Evolutionary conservation across 2,329 filamentous ascomycete species (phyloP).

Genomic region (Fusarium verrucosum): DNA sequence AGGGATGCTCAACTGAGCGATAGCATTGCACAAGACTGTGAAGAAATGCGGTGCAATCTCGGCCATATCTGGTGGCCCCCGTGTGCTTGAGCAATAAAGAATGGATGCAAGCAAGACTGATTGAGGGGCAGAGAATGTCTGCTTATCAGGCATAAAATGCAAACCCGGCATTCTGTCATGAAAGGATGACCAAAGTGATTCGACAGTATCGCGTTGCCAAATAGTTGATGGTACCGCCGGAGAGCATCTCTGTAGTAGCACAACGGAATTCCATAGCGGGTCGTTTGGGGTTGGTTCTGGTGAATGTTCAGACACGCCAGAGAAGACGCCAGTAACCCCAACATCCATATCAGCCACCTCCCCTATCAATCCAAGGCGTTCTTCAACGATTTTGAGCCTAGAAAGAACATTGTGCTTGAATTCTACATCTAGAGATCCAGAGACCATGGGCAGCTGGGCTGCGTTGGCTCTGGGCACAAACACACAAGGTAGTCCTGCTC

Average conservation of each 20-base stretch:
- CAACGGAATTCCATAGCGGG: slow-evolving; percentile 5
- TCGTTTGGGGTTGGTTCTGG: background rate
- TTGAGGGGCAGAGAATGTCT: slow-evolving; percentile 4
- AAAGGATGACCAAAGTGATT: slow-evolving; percentile 12
- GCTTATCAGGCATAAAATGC: slow-evolving; percentile 15
- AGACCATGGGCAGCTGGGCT: slow-evolving; percentile 1
- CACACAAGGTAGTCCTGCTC: slow-evolving; percentile 10
- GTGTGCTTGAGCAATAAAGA: slow-evolving; percentile 2
- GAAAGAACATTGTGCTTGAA: slow-evolving; percentile 11
- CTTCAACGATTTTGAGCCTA: background rate
- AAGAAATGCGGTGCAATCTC: slow-evolving; percentile 8
- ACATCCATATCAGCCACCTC: background rate
- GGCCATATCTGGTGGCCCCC: background rate
- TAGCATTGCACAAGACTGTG: background rate
- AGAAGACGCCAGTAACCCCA: background rate
- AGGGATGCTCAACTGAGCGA: slow-evolving; percentile 11
- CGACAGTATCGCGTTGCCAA: slow-evolving; percentile 9
- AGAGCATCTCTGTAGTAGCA: background rate
- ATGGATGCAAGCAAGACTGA: slow-evolving; percentile 7
- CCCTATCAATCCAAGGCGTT: background rate
- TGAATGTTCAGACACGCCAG: background rate
- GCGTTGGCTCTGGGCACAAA: slow-evolving; percentile 20
- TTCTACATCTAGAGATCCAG: slow-evolving; percentile 10
- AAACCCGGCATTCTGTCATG: slow-evolving; percentile 14
- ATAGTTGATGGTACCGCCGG: background rate